These are phyloP conservation scores for Quercus aquifolioides DNA, from an alignment of 306 rosid genomes.

Conservation along the genomic window DNA sequence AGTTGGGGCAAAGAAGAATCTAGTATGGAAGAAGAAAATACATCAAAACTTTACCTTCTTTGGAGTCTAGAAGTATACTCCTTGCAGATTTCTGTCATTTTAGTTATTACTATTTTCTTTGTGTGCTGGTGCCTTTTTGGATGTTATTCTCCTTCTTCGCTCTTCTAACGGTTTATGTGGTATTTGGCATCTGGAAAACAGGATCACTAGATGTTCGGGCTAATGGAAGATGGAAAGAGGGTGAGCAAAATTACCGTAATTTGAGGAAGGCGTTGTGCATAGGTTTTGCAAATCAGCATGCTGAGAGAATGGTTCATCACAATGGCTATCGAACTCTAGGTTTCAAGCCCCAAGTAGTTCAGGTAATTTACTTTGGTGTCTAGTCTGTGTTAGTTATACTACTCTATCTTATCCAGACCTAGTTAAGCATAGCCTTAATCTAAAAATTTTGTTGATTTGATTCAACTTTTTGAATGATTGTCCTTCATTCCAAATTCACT, in stretches of 20 bases:
- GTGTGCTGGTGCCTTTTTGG: neutral
- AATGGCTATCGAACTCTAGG: conserved; percentile 93
- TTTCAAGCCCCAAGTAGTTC: conserved; percentile 86
- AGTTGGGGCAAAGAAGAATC: neutral
- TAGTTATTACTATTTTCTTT: conserved; percentile 1
- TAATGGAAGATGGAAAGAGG: conserved; percentile 47
- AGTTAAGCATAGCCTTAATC: neutral
- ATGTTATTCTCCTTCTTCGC: conserved; percentile 1
- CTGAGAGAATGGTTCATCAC: conserved; percentile 94
- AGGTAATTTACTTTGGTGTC: conserved; percentile 48
- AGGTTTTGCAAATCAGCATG: conserved; percentile 93
- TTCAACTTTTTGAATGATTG: conserved; percentile 14
- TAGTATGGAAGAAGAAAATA: neutral
- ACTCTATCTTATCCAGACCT: conserved; percentile 8
- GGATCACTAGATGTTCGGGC: conserved; percentile 62
- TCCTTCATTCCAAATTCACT: conserved; percentile 6
- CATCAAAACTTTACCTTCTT: neutral
- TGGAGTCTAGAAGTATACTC: neutral
- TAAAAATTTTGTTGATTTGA: conserved; percentile 7
- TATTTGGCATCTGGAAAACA: conserved; percentile 25
- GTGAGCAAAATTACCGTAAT: conserved; percentile 44
- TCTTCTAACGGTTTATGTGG: neutral
- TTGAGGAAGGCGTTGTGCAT: conserved; percentile 89
- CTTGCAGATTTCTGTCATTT: neutral
- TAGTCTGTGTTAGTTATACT: neutral